Base-by-base conservation (phyloP, 2,329 filamentous ascomycete genomes). In the Scedosporium dehoogii region DNA sequence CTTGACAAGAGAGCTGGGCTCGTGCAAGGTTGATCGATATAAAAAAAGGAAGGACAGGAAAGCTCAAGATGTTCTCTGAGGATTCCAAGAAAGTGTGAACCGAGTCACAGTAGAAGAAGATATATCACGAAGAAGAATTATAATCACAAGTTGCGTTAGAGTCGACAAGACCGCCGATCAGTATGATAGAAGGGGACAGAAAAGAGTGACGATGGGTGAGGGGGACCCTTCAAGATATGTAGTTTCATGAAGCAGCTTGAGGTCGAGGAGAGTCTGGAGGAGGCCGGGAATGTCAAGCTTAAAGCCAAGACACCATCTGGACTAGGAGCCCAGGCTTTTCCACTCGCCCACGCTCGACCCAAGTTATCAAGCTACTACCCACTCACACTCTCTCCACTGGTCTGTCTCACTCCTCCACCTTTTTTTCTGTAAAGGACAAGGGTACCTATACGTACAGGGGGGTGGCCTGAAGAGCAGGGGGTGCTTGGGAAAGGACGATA, bases 221-320 rank as follows among this genome's bases (percentile, higher is more conserved):
- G 59, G 60, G 53, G 23, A 38, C 53, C 60, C 55, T 62, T 57
- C 53, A 58, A 58, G 60, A 62, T 62, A 62, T 58, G 53, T 58
- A 62, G 18, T 18, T 53, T 21, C 18, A 53, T 55, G 51, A 55
- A 55, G 21, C 51, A 23, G 51, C 51, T 55, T 18, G 51, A 55
- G 21, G 51, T 23, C 18, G 48, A 53, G 56, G 38, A 38, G 6
- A 41, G n/a, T 18, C 27, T 18, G 12, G 56, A 58, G 56, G 56
- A 33, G 14, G 23, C 27, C n/a, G 38, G 56, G 29, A 58, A 58
- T 42, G 56, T 41, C 56, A 38, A 58, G 38, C 38, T 58, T 42
- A 58, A 41, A 58, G 27, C 27, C 51, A 58, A 63, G 55, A 58
- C 25, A 56, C 14, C n/a, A 56, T 18, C 16, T 38, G 16, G 27